These are phyloP conservation scores for Lactarius deliciosus DNA, from an alignment of 768 basidiomycete species.

Conservation along the genomic window DNA sequence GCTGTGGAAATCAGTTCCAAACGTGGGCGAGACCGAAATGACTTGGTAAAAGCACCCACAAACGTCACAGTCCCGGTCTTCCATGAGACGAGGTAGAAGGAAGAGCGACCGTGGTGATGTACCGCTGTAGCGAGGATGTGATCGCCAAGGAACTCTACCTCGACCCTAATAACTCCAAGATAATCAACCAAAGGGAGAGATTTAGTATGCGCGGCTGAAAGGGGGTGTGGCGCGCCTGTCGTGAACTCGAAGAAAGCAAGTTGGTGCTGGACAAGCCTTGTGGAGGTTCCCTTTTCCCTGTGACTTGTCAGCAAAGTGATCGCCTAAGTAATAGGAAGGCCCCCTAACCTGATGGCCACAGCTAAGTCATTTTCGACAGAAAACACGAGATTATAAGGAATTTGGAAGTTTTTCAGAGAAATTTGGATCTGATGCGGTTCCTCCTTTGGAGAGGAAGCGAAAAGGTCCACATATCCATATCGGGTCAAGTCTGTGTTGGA, in stretches of 20 bases:
- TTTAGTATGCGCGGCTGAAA: background rate
- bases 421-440: conserved; percentile 7
- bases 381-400: background rate
- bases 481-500: background rate
- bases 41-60: background rate
- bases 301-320: background rate
- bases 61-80: conserved; percentile 6
- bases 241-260: conserved; percentile 2
- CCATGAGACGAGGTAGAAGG: conserved; percentile 17
- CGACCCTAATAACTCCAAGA: background rate
- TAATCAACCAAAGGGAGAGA: background rate
- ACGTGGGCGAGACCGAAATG: background rate
- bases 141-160: background rate
- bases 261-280: no score
- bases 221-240: conserved; percentile 6
- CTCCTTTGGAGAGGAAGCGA: background rate
- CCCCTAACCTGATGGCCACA: background rate
- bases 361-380: conserved; percentile 9
- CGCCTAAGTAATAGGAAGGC: background rate
- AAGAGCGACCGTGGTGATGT: background rate
- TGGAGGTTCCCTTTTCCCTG: background rate
- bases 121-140: background rate
- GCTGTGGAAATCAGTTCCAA: background rate
- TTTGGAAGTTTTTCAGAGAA: background rate
- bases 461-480: conserved; percentile 13